phyloP scores from a whole-genome alignment of 768 basidiomycete species.

The Lenzites betulinus region DNA sequence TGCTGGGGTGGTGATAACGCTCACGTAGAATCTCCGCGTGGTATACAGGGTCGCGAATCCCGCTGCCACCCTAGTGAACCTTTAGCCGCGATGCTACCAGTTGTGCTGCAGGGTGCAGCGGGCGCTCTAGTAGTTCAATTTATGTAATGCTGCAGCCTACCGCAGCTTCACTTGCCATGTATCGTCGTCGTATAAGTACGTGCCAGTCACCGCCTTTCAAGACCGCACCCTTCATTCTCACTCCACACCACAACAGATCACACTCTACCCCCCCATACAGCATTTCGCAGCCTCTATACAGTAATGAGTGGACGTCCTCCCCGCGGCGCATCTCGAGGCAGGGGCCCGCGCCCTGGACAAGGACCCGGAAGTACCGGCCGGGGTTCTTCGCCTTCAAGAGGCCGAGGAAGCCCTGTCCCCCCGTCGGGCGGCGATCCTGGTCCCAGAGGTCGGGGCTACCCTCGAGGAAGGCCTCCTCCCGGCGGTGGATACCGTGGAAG shows the following conservation, averaged over 20 bases:
- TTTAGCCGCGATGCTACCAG: background rate
- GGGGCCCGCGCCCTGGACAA: slow-evolving; percentile 8
- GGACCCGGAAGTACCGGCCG: slow-evolving; percentile 1
- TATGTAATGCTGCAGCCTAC: background rate
- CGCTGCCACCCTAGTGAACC: background rate
- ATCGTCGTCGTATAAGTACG: background rate
- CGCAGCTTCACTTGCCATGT: background rate
- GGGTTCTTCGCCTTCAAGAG: slow-evolving; percentile 5
- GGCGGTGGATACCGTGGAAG: background rate
- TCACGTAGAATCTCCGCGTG: no score
- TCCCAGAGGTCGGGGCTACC: background rate
- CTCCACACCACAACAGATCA: background rate
- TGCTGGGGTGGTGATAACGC: no score
- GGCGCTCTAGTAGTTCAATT: background rate
- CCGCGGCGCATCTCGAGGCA: slow-evolving; percentile 1
- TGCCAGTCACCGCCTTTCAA: background rate
- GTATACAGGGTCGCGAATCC: no score
- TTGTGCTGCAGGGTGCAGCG: background rate
- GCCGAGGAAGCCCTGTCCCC: slow-evolving; percentile 10
- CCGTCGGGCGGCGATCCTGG: background rate
- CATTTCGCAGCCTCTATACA: background rate
- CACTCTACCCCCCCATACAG: background rate
- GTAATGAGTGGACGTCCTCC: background rate
- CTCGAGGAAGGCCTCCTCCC: background rate
- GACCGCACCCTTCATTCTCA: background rate